Evolutionary conservation across 345 rosid species (phyloP), one percentile per base, ranked within the genome.

Genomic region (Salix udensis): DNA sequence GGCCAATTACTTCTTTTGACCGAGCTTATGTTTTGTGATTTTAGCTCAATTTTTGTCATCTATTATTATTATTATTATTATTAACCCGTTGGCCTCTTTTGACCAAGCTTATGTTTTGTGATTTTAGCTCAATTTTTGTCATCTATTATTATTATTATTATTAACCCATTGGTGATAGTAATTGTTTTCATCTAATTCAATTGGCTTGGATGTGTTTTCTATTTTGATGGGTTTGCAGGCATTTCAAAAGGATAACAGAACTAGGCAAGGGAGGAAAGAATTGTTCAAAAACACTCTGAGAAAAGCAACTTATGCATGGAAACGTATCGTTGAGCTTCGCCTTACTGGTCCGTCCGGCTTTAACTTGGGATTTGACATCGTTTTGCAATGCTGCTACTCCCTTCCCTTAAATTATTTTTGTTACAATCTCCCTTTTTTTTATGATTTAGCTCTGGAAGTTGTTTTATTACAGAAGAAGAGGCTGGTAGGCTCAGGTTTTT

Each of bases 291-390:
- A 87, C 76, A 94, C 98, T 40, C 76, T 94, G 85, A 88, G 86
- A 60, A 96, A 96, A 85, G 87, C 91, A n/a, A 88, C 91, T 74
- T 80, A 96, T 86, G 98, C 98, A 1, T 96, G 91, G 91, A 96
- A 88, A 78, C 83, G 94, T 80, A 89, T 92, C 75, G 76, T 77
- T 68, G 99, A 96, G 85, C 98, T 94, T 80, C 92, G 90, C 70
- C 97, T 96, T 75, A 73, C 78, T 73, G 97, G 99, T 96, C 74
- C 50, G 70, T 67, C 55, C 80, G 70, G n/a, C 68, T 28, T 34
- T 24, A 19, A 28, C 34, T 23, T n/a, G 23, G 15, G n/a, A 4
- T 10, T 24, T 40, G 71, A n/a, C 9, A 11, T 34, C 21, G 52
- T 44, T 68, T 39, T n/a, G 13, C 13, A 39, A 40, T 39, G 48